Evolutionary conservation across 2,329 filamentous ascomycete genomes (phyloP).

Genomic region (Tolypocladium inflatum): DNA sequence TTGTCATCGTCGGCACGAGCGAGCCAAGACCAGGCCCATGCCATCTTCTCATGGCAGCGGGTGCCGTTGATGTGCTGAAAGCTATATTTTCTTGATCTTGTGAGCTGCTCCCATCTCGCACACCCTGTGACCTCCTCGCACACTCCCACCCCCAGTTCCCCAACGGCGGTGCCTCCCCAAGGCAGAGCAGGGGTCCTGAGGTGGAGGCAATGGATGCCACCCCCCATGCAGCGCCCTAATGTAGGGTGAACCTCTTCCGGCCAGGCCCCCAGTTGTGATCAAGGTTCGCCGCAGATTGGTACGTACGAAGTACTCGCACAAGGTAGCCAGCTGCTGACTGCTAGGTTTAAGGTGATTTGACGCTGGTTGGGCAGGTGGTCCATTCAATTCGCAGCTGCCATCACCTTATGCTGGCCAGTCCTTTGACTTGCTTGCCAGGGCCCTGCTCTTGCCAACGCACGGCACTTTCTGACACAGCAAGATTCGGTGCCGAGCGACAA

Average conservation of each 20-base stretch:
- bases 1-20: too few species aligned
- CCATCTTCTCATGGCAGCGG: not conserved
- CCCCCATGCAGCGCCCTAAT: slow-evolving; percentile 23
- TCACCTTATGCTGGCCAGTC: slow-evolving; percentile 8
- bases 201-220: slow-evolving; percentile 15
- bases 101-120: not conserved
- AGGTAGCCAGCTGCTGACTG: not conserved
- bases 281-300: slow-evolving; percentile 19
- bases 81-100: not conserved
- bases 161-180: slow-evolving; percentile 2
- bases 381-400: slow-evolving; percentile 7
- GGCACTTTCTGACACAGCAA: not conserved
- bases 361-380: slow-evolving; percentile 1
- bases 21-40: not conserved
- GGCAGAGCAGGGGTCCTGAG: not conserved
- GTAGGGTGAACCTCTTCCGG: slow-evolving; percentile 21
- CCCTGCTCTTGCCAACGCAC: not conserved
- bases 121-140: not conserved
- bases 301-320: slow-evolving; percentile 4
- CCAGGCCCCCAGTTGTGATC: slow-evolving; percentile 15
- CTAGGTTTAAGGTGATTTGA: slow-evolving; percentile 4
- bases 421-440: not conserved
- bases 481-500: not conserved
- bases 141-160: slow-evolving; percentile 2
- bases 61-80: not conserved